phyloP scores from a whole-genome alignment of 345 rosid species.

The thale cress (Arabidopsis thaliana) region DNA sequence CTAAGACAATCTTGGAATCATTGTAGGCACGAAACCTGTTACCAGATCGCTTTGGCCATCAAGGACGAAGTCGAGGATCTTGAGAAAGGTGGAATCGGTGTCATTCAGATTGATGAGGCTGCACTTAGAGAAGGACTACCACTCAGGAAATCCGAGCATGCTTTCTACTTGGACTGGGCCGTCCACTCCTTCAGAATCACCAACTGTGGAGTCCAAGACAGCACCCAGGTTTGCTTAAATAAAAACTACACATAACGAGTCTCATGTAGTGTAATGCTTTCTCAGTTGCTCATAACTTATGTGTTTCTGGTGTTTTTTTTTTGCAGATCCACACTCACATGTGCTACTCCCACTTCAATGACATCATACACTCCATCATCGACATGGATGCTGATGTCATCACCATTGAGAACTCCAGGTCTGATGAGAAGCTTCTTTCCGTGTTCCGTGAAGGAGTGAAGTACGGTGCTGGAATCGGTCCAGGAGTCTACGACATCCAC shows the following conservation, averaged over 20 bases:
- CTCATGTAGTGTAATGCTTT: not conserved
- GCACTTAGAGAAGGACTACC: slow-evolving; percentile 98
- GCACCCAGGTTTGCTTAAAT: slow-evolving; percentile 77
- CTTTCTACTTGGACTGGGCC: slow-evolving; percentile 99
- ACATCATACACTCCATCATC: slow-evolving; percentile 97
- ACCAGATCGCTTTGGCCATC: slow-evolving; percentile 99
- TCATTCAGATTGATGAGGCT: slow-evolving; percentile 98
- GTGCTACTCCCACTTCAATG: slow-evolving; percentile 99
- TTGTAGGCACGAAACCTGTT: slow-evolving; percentile 88
- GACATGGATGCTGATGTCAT: slow-evolving; percentile 99
- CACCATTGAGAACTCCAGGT: slow-evolving; percentile 99
- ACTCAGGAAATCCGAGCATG: slow-evolving; percentile 95
- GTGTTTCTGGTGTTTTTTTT: not conserved
- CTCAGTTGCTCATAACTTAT: not conserved
- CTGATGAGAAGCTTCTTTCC: slow-evolving; percentile 96
- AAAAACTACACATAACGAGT: not conserved
- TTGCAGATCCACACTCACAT: slow-evolving; percentile 98
- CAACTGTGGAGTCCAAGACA: slow-evolving; percentile 85
- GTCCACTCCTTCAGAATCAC: slow-evolving; percentile 99
- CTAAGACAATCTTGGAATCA: not conserved
- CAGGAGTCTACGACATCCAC: slow-evolving; percentile 98
- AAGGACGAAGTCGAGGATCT: slow-evolving; percentile 99
- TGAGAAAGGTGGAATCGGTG: slow-evolving; percentile 85
- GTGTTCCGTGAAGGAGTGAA: slow-evolving; percentile 99
- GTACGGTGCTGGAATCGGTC: slow-evolving; percentile 98